phyloP scores from a whole-genome alignment of 2,329 filamentous ascomycete species.

The Didymella arachidicola region DNA sequence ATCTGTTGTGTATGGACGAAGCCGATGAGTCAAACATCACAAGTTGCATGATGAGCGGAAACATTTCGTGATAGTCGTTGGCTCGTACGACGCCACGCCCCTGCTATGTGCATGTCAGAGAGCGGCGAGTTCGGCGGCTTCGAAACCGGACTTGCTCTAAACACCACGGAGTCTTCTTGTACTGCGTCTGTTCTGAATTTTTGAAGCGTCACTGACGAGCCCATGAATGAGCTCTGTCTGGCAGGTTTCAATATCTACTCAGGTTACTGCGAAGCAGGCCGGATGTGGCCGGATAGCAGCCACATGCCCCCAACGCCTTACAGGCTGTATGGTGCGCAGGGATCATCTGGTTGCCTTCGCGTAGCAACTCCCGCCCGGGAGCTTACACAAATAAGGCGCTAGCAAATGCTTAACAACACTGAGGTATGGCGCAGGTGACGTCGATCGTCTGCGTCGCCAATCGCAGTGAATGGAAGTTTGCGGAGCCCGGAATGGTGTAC shows the following conservation, averaged over 20 bases:
- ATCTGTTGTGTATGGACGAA: background rate
- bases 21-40: conserved; percentile 27
- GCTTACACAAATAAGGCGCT: conserved; percentile 24
- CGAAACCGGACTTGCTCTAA: background rate
- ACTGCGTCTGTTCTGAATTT: too few species aligned
- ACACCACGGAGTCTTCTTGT: background rate
- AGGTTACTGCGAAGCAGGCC: conserved; percentile 21
- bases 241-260: background rate
- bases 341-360: conserved; percentile 16
- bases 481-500: conserved; percentile 15
- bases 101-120: background rate
- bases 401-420: conserved; percentile 33
- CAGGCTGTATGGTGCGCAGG: conserved; percentile 9
- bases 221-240: background rate
- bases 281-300: conserved; percentile 32
- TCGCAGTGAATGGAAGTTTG: conserved; percentile 18
- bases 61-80: conserved; percentile 12
- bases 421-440: conserved; percentile 32
- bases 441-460: conserved; percentile 24
- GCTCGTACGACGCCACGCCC: conserved; percentile 16
- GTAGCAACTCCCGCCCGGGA: conserved; percentile 24
- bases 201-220: conserved; percentile 3
- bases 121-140: background rate
- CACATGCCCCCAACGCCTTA: conserved; percentile 11
- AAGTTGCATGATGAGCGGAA: conserved; percentile 13